phyloP scores from a whole-genome alignment of 163 green algal species.

The Prototheca wickerhamii region DNA sequence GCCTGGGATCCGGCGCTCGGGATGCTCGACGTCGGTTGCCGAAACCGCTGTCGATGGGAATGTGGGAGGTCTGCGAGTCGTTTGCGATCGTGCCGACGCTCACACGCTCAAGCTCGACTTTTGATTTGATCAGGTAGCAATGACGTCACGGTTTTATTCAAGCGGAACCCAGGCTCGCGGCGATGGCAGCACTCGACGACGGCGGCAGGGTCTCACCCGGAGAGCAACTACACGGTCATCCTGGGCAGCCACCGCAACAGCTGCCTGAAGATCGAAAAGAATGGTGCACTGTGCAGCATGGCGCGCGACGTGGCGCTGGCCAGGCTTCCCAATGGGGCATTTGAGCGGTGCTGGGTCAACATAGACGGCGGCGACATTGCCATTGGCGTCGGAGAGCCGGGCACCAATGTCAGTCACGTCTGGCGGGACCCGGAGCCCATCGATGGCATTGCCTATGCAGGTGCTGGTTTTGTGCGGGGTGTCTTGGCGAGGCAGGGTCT shows the following conservation, averaged over 20 bases:
- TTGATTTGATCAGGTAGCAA: slow-evolving; percentile 49
- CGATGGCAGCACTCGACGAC: slow-evolving; percentile 57
- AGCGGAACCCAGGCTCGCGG: slow-evolving; percentile 49
- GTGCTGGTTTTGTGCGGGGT: not conserved
- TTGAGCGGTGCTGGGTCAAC: slow-evolving; percentile 65
- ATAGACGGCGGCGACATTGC: slow-evolving; percentile 52
- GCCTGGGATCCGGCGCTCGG: too few relatives aligned
- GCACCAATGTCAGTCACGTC: slow-evolving; percentile 13
- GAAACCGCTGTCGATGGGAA: not conserved
- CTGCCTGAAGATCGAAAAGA: slow-evolving; percentile 72
- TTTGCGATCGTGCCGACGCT: not conserved
- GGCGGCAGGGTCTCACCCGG: not conserved
- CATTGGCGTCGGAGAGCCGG: slow-evolving; percentile 46
- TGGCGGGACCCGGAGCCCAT: slow-evolving; percentile 49
- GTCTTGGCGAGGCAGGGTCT: too few relatives aligned
- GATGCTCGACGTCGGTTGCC: not conserved
- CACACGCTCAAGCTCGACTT: not conserved
- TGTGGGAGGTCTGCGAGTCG: not conserved
- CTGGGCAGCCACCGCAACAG: slow-evolving; percentile 83
- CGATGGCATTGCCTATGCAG: slow-evolving; percentile 15
- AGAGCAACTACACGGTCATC: slow-evolving; percentile 83
- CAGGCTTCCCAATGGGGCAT: slow-evolving; percentile 30
- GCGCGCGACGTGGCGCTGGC: slow-evolving; percentile 31
- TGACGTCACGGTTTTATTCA: slow-evolving; percentile 80
- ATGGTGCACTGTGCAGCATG: slow-evolving; percentile 27